Evolutionary conservation across 441 rosid genomes (phyloP), one percentile per base, ranked within the genome.

Genomic region (Gossypium trilobum): DNA sequence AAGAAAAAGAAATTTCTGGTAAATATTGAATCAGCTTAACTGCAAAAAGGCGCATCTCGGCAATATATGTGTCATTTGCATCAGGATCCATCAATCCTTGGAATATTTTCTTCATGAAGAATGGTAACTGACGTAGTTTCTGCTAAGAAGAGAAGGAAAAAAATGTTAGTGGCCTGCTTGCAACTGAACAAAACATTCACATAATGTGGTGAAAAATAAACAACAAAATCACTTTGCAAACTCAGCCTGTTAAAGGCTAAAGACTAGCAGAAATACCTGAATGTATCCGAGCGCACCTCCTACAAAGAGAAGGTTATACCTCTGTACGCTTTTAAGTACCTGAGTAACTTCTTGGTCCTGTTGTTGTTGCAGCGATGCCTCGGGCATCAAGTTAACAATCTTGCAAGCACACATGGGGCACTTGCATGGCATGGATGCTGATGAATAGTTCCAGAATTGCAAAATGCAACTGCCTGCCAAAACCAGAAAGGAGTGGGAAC

Each of bases 361-460:
- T 19, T 55, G 75, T 22, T 62, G 75, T 19, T 67, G 74, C 68
- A 89, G 73, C 2, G 89, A 85, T 10, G 84, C 74, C 75, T 85
- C 87, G 1, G 92, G 91, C 33, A 83, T 78, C 80, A 91, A 70
- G 81, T 68, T 86, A 48, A 82, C 79, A 50, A 91, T 90, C 57
- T 78, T 77, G 4, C 79, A 74, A 59, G 86, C 79, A 75, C 97
- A 91, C 95, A 91, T 87, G 22, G 97, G 97, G 76, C 95, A 91
- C 85, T 88, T 91, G 75, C 95, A 88, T 67, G 92, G 95, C 74
- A 70, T 85, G 9, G 92, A 84, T 51, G 89, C 83, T 14, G 95
- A 84, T 36, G 88, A 82, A 68, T 91, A 91, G 78, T 84, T 91
- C 97, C 95, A 91, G 57, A 83, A 87, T 81, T 86, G 93, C 88